These are phyloP conservation scores for Tolypocladium tropicale DNA, from an alignment of 2,329 filamentous ascomycete species.

Conservation along the genomic window DNA sequence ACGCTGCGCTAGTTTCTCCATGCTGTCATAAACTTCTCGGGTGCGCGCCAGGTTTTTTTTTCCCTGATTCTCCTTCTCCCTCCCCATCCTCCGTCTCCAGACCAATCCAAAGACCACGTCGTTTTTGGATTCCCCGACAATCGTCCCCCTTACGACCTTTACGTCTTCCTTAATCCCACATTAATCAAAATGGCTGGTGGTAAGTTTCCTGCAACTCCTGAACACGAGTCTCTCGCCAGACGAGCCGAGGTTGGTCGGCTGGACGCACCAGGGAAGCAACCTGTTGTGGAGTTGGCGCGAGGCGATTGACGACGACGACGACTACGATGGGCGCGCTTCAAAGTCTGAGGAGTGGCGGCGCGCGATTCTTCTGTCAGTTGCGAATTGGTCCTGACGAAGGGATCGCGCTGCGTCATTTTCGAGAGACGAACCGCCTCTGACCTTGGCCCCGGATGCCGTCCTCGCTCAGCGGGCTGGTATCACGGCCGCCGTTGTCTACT, in stretches of 20 bases:
- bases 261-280: background rate
- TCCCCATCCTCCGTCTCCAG: slow-evolving; percentile 8
- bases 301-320: background rate
- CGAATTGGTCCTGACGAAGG: background rate
- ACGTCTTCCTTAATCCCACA: slow-evolving; percentile 8
- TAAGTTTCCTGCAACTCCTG: slow-evolving; percentile 19
- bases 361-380: background rate
- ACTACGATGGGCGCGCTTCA: background rate
- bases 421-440: background rate
- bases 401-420: slow-evolving; percentile 3
- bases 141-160: slow-evolving; percentile 5
- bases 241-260: background rate
- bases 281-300: slow-evolving; percentile 12
- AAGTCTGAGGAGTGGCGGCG: background rate
- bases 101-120: slow-evolving; percentile 5
- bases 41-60: slow-evolving; percentile 13
- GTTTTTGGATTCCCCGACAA: slow-evolving; percentile 6
- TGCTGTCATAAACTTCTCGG: slow-evolving; percentile 31
- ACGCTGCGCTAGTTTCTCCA: slow-evolving; percentile 14
- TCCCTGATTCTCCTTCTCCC: slow-evolving; percentile 10
- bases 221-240: background rate
- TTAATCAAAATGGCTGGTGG: slow-evolving; percentile 33
- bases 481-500: background rate
- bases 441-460: background rate
- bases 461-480: background rate